Percentiles rank a stretch among this genome's conserved stretches.
These are phyloP conservation scores for Saturnispora serradocipensis DNA, from an alignment of 805 yeast species.

Conservation along the genomic window DNA sequence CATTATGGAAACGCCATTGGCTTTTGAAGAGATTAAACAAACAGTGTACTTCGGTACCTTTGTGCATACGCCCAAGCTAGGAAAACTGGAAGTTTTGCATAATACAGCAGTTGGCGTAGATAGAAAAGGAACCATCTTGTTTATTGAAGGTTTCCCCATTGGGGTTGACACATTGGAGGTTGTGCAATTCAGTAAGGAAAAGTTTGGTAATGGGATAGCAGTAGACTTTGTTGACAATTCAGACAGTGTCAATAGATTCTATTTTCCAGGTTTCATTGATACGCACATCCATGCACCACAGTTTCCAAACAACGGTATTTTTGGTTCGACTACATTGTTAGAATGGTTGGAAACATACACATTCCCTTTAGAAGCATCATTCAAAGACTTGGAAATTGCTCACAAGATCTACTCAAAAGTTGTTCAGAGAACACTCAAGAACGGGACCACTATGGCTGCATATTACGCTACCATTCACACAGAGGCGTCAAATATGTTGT, in stretches of 20 bases:
- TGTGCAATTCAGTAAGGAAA: background rate
- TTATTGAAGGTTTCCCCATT: constrained; percentile 16
- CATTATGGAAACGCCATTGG: background rate
- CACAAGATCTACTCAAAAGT: constrained; percentile 53
- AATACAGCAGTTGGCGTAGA: constrained; percentile 59
- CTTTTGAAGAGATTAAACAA: constrained; percentile 10
- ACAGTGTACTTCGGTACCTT: constrained; percentile 60
- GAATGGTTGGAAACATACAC: constrained; percentile 89
- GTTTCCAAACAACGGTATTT: constrained; percentile 73
- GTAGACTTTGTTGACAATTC: constrained; percentile 28
- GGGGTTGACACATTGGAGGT: constrained; percentile 11
- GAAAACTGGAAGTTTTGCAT: constrained; percentile 44
- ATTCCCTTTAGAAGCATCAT: constrained; percentile 75
- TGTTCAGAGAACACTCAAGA: constrained; percentile 55
- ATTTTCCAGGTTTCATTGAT: constrained; percentile 76
- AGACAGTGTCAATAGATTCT: constrained; percentile 39
- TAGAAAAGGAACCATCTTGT: constrained; percentile 43
- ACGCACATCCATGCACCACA: constrained; percentile 84
- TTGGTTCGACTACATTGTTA: constrained; percentile 73
- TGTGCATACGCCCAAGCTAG: constrained; percentile 60
- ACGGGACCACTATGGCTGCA: constrained; percentile 89
- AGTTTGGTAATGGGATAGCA: constrained; percentile 16
- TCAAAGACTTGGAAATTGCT: constrained; percentile 48
- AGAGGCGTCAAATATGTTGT: constrained; percentile 65
- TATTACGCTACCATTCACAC: constrained; percentile 87